Evolutionary conservation across 148 eudicot genomes (phyloP).

Genomic region (Camellia granthamiana): DNA sequence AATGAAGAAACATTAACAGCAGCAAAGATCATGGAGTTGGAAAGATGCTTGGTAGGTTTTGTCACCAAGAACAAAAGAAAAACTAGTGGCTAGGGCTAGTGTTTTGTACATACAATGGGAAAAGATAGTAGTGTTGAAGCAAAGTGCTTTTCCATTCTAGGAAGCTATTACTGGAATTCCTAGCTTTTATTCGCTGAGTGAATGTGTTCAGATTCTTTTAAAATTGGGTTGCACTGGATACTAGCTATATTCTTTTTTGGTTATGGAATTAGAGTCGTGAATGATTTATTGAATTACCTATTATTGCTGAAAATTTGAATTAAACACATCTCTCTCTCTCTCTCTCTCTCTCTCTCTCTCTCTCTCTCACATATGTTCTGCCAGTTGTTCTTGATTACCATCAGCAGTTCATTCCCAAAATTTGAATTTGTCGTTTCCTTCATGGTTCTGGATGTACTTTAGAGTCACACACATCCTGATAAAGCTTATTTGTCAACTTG

Average conservation of each 20-base stretch:
- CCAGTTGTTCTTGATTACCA: background rate
- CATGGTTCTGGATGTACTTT: background rate
- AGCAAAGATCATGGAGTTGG: too few relatives aligned
- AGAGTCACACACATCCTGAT: background rate
- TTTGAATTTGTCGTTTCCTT: background rate
- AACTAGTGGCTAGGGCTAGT: background rate
- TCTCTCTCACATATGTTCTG: background rate
- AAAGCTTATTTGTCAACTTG: background rate
- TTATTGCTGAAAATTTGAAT: background rate
- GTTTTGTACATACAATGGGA: background rate
- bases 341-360: background rate
- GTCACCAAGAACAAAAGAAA: too few relatives aligned
- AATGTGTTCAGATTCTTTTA: background rate
- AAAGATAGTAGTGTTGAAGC: background rate
- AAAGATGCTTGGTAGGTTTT: too few relatives aligned
- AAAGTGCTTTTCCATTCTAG: background rate
- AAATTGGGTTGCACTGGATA: background rate
- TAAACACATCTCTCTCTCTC: background rate
- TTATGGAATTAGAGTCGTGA: background rate
- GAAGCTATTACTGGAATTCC: background rate
- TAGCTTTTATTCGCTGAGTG: background rate
- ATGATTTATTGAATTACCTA: background rate
- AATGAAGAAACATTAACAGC: too few relatives aligned
- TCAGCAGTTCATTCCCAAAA: background rate
- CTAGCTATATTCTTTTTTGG: background rate